Percentiles rank a stretch among this genome's conserved stretches.
These are phyloP conservation scores for Maudiozyma humilis DNA, from an alignment of 1,139 yeast species.

Conservation along the genomic window DNA sequence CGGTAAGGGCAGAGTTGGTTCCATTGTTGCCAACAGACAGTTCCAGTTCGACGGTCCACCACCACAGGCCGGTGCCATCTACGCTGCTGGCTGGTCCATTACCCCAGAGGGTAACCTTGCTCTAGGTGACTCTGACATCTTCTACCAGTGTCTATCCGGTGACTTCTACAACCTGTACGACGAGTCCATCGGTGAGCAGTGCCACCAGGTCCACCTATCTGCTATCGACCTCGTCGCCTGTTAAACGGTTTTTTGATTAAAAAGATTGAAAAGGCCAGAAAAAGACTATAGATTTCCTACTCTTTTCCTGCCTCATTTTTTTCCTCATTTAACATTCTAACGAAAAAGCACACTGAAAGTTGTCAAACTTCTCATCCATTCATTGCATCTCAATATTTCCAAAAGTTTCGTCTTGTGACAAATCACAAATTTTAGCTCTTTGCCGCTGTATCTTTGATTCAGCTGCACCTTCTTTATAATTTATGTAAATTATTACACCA, in stretches of 20 bases:
- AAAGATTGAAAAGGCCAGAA: neutral
- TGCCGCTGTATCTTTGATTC: neutral
- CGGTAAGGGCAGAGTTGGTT: constrained; percentile 63
- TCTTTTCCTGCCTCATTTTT: constrained; percentile 1
- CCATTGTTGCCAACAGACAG: constrained; percentile 81
- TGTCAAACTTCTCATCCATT: constrained; percentile 2
- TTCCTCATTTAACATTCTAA: neutral
- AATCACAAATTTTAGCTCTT: neutral
- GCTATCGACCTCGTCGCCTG: constrained; percentile 14
- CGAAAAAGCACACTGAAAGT: neutral
- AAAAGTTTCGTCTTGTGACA: neutral
- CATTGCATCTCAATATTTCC: constrained; percentile 1
- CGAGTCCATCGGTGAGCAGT: constrained; percentile 14
- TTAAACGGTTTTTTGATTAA: constrained; percentile 8
- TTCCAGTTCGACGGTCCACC: constrained; percentile 90
- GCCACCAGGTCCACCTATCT: constrained; percentile 15
- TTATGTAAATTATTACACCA: neutral
- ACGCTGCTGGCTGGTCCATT: constrained; percentile 79
- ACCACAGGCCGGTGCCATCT: constrained; percentile 83
- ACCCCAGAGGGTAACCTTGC: constrained; percentile 23
- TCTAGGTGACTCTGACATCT: constrained; percentile 17
- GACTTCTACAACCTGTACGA: constrained; percentile 21
- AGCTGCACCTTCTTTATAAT: neutral
- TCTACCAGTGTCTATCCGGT: constrained; percentile 22
- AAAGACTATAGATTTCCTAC: neutral